Percentiles rank a stretch among this genome's conserved stretches.
Evolutionary conservation across 139 green algal genomes (phyloP).

Genomic region (Haematococcus lacustris): DNA sequence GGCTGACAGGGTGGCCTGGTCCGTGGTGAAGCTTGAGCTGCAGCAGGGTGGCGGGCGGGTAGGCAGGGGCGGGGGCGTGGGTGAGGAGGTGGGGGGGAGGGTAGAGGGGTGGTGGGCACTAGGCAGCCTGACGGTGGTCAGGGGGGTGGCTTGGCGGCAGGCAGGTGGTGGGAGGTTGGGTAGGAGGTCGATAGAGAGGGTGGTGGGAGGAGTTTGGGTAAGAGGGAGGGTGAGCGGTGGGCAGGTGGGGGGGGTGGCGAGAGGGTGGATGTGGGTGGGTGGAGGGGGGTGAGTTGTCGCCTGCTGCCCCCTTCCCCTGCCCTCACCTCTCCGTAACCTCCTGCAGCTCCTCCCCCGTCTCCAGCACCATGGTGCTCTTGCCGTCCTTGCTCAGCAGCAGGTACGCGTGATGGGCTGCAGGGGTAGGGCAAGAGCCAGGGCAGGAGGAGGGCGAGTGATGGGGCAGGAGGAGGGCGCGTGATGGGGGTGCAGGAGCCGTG

Average conservation of each 20-base stretch:
- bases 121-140: too few relatives aligned
- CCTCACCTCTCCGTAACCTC: constrained; percentile 46
- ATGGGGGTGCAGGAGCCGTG: neutral
- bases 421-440: neutral
- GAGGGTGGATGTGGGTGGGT: neutral
- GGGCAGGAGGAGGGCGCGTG: too few relatives aligned
- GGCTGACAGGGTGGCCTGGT: constrained; percentile 58
- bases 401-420: constrained; percentile 55
- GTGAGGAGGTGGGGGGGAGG: neutral
- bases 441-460: neutral
- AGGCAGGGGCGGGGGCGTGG: neutral
- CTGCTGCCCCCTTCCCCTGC: neutral
- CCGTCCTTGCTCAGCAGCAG: constrained; percentile 54
- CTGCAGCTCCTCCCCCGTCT: constrained; percentile 57
- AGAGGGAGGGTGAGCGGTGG: neutral
- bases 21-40: constrained; percentile 15
- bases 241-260: neutral
- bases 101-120: too few relatives aligned
- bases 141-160: too few relatives aligned
- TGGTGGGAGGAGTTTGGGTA: too few relatives aligned
- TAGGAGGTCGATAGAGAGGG: too few relatives aligned
- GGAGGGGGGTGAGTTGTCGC: neutral
- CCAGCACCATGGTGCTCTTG: constrained; percentile 65
- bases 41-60: neutral
- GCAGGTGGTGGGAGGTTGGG: too few relatives aligned